A percentile compares a stretch with the other conserved stretches of the same genome.
Conservation (phyloP, 805 yeast genomes). For the Yarrowia bubula region DNA sequence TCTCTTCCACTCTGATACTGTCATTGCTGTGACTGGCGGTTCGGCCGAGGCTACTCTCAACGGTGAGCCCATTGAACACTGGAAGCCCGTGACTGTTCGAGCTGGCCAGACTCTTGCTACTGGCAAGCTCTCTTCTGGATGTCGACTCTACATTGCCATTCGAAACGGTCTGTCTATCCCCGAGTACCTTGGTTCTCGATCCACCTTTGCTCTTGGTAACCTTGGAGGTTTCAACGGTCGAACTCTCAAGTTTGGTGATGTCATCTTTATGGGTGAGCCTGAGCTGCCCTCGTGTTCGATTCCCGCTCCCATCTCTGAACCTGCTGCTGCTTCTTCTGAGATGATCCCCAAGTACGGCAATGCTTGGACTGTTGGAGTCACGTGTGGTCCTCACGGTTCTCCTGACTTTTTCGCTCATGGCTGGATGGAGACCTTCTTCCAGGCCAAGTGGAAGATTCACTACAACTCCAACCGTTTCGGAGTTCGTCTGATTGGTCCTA, state of each 20-base stretch:
- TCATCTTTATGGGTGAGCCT: constrained; percentile 80
- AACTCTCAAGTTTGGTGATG: constrained; percentile 88
- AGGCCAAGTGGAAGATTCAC: constrained; percentile 86
- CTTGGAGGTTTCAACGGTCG: constrained; percentile 96
- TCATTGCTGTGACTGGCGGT: constrained; percentile 88
- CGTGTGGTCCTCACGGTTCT: constrained; percentile 97
- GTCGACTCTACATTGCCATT: constrained; percentile 85
- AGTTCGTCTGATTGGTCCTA: constrained; percentile 90
- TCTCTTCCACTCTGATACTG: constrained; percentile 75
- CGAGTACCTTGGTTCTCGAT: constrained; percentile 91
- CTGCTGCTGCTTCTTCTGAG: constrained; percentile 54
- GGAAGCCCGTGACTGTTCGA: constrained; percentile 68
- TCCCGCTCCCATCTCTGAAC: constrained; percentile 70
- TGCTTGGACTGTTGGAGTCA: constrained; percentile 82
- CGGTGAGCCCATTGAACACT: constrained; percentile 55
- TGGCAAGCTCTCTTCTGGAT: constrained; percentile 79
- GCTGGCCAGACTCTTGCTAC: constrained; percentile 76
- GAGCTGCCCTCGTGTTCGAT: constrained; percentile 62
- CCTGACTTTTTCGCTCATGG: constrained; percentile 89
- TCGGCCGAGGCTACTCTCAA: constrained; percentile 63
- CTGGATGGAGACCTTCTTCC: constrained; percentile 71
- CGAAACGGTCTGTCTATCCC: constrained; percentile 94
- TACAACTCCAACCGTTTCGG: constrained; percentile 97
- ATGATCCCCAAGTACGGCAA: constrained; percentile 53
- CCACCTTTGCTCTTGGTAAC: constrained; percentile 88